These are phyloP conservation scores for Penicillium sclerotigenum DNA, from an alignment of 2,329 filamentous ascomycete species.

Conservation along the genomic window DNA sequence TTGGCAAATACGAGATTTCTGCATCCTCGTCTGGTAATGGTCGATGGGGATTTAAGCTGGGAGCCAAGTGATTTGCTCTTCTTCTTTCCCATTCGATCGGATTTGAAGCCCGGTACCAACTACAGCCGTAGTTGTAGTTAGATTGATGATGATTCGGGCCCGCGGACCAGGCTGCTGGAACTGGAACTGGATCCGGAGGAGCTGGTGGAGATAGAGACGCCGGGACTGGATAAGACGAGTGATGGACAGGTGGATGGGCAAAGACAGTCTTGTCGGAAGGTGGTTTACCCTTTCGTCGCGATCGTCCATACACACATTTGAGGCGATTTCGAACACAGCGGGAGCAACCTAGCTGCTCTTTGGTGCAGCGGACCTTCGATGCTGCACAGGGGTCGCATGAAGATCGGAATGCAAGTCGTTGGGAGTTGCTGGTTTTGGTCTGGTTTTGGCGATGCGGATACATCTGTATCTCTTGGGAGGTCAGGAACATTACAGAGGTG, in stretches of 20 bases:
- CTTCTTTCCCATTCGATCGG: not conserved
- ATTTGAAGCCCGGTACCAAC: not conserved
- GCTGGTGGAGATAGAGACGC: not conserved
- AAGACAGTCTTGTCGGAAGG: not conserved
- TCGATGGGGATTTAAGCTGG: not conserved
- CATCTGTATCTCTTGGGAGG: no score
- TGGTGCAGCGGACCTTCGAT: not conserved
- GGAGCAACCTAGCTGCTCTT: not conserved
- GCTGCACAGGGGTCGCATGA: not conserved
- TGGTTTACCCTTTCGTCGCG: not conserved
- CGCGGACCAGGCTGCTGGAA: not conserved
- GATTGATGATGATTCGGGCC: not conserved
- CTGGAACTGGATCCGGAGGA: not conserved
- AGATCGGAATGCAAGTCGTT: not conserved
- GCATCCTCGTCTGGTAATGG: no score
- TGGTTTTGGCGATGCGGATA: not conserved
- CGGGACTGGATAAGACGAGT: not conserved
- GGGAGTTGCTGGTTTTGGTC: not conserved
- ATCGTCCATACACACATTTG: not conserved
- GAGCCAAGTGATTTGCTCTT: not conserved
- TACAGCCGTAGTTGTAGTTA: not conserved
- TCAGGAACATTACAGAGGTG: no score
- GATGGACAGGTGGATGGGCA: not conserved
- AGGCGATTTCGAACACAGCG: not conserved
- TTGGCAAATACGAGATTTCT: no score